Evolutionary conservation across 164 flowering plant species (phyloP), one percentile per base, ranked within the genome.

Genomic region (Akebia trifoliata): DNA sequence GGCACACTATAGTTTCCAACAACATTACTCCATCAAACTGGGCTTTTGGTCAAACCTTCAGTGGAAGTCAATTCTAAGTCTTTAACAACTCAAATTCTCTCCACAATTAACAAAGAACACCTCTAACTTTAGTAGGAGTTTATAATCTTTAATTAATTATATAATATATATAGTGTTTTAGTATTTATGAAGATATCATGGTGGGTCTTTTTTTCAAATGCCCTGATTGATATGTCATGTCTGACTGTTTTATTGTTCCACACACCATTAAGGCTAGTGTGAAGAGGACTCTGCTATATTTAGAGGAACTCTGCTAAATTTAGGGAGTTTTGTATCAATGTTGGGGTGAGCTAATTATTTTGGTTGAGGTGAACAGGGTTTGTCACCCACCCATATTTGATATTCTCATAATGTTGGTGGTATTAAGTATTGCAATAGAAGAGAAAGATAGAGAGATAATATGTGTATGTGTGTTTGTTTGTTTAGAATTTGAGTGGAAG

Each of bases 31-130:
- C 84, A 42, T 18, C 80, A 0, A 39, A 69, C 24, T 86, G 87
- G 93, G 63, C 75, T 36, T 86, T 84, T 50, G 90, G 94, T 3
- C 86, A 78, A 68, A 86, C 87, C 2, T 86, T 67, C 50, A 43
- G 60, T 18, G 94, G 94, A 6, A 24, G 60, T 1, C 94, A 86
- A 44, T 86, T 60, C 44, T 61, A 56, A 43, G 18, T 10, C 4
- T 21, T 15, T 9, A 45, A 49, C 28, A 17, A 10, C 40, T 45
- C 42, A n/a, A 35, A 44, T 18, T 29, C 42, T 24, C 56, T 29
- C 63, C 18, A 39, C 20, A 50, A 39, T 54, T 66, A 54, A 47
- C 54, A 26, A 20, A 49, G 55, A 46, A 14, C 30, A 15, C 50
- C 46, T 3, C 44, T 44, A 44, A 44, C 48, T 44, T 44, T 18